phyloP scores from a whole-genome alignment of 352 stramenopile species.

The Phytophthora podocarpi region DNA sequence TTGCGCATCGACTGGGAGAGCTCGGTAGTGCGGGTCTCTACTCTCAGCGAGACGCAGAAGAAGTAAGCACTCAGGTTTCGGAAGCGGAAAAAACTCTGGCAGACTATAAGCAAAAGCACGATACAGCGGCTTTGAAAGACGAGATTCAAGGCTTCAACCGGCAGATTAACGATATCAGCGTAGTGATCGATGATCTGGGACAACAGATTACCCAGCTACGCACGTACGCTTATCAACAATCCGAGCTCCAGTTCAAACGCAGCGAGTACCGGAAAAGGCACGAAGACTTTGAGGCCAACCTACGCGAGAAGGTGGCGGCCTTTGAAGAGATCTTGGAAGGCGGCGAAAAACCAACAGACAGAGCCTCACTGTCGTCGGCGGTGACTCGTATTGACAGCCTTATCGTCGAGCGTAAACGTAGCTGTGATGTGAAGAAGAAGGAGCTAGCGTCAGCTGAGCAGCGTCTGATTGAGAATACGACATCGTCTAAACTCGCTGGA shows the following conservation, averaged over 20 bases:
- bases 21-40: conserved; percentile 43
- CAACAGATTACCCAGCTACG: conserved; percentile 64
- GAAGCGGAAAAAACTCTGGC: conserved; percentile 54
- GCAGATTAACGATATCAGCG: conserved; percentile 48
- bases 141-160: conserved; percentile 55
- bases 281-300: conserved; percentile 43
- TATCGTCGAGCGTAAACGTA: conserved; percentile 26
- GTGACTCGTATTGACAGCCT: conserved; percentile 35
- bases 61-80: conserved; percentile 50
- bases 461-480: conserved; percentile 56
- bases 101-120: conserved; percentile 50
- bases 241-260: conserved; percentile 55
- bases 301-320: conserved; percentile 54
- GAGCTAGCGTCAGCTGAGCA: conserved; percentile 39
- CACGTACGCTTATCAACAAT: conserved; percentile 49
- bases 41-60: conserved; percentile 52
- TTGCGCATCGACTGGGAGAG: conserved; percentile 46
- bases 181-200: conserved; percentile 49
- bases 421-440: conserved; percentile 30
- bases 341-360: conserved; percentile 35
- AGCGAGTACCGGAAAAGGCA: conserved; percentile 50
- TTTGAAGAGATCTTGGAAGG: conserved; percentile 41
- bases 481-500: conserved; percentile 54
- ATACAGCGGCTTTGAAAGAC: conserved; percentile 38
- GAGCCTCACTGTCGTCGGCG: conserved; percentile 27